Evolutionary conservation across 2,329 filamentous ascomycete genomes (phyloP), one percentile per base, ranked within the genome.

Genomic region (Didymella glomerata): DNA sequence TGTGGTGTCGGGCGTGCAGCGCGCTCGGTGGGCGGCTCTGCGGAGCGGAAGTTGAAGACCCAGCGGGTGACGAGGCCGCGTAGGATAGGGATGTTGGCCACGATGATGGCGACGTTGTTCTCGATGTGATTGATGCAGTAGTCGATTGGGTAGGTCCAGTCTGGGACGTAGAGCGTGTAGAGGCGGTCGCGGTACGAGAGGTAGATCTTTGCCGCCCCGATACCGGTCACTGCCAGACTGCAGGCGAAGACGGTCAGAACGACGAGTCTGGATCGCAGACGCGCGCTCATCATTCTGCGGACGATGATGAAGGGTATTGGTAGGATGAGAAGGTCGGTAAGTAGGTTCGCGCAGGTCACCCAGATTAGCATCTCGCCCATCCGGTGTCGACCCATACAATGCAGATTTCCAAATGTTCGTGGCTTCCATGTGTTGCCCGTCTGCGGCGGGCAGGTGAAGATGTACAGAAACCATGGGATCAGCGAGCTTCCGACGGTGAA

Each of bases 71-170:
- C 76, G 8, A 79, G 73, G 30, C 76, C 75, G 46, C 77, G 76
- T 20, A 79, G 69, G n/a, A 77, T 77, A 10, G 77, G 77, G 9
- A 79, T 69, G 56, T 77, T 78, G 36, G 77, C 77, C 10, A 78
- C 74, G 40, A 78, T 78, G 51, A 79, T 79, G 27, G 76, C 77
- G 36, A 78, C 77, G 51, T 76, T 78, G 62, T 77, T 78, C 50
- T 79, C 77, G 53, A 77, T 75, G 62, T 79, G 77, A 51, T 71
- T 79, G 67, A 78, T 76, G 59, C 76, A 78, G 63, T 71, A 79
- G 62, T 77, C 74, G 60, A 78, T 78, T 8, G 72, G 71, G 48
- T 77, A 79, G n/a, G 77, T 79, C 77, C 77, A 79, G 61, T 79
- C 77, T 5, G 73, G 67, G 14, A 73, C 68, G 60, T 73, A 75